phyloP scores from a whole-genome alignment of 176 grass and related monocot species.

The Panicum miliaceum region DNA sequence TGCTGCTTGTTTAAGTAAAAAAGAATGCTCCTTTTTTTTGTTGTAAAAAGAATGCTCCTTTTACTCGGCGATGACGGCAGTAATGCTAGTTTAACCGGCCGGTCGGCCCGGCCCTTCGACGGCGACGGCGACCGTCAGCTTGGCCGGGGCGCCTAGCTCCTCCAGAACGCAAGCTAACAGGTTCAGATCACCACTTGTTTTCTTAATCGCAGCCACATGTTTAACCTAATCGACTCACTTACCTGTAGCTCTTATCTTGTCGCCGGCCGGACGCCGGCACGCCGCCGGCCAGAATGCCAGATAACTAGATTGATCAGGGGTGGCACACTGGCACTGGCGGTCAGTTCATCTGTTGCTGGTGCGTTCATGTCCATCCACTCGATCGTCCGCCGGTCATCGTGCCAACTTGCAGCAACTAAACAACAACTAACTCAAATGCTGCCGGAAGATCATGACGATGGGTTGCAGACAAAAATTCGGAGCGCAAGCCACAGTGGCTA shows the following conservation, averaged over 20 bases:
- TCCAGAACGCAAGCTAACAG: background rate
- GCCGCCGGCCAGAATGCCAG: conserved; percentile 2
- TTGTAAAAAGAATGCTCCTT: background rate
- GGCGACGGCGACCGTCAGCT: conserved; percentile 24
- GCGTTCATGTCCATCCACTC: background rate
- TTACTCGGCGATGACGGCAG: conserved; percentile 16
- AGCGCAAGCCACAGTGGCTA: conserved; percentile 23
- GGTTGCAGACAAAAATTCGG: background rate
- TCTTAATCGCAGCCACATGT: conserved; percentile 20
- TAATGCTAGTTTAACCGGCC: conserved; percentile 27
- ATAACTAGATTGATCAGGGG: background rate
- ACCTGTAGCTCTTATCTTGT: conserved; percentile 32
- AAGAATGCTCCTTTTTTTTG: background rate
- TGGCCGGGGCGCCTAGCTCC: background rate
- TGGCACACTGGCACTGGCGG: background rate
- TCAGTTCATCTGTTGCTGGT: background rate
- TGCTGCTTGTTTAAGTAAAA: background rate
- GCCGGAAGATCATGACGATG: background rate
- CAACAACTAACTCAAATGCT: background rate
- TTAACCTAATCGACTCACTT: conserved; percentile 7
- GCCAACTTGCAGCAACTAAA: conserved; percentile 1
- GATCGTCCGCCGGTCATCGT: background rate
- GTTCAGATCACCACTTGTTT: background rate
- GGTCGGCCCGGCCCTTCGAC: conserved; percentile 37
- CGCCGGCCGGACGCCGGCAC: background rate